Base-by-base conservation (phyloP, 164 flowering plant genomes). In the Aristolochia contorta region DNA sequence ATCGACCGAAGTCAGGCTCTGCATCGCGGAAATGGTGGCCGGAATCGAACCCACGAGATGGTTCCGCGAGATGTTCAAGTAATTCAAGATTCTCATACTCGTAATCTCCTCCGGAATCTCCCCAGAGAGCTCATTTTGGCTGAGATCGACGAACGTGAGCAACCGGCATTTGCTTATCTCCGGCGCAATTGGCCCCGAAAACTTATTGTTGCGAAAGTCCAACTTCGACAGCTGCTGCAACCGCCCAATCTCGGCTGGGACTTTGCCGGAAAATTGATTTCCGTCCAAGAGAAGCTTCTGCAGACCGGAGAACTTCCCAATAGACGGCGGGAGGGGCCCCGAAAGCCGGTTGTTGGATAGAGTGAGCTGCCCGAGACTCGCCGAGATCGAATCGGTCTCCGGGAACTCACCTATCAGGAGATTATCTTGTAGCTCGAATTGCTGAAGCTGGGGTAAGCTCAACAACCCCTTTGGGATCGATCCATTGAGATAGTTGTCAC, bases 261-360 rank as follows among this genome's bases (percentile, higher is more conserved):
- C 83, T 2, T 22, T 46, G 22, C 99, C 99, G 7, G 83, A 65
- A 66, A 94, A 91, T 62, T 56, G 68, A 70, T 94, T 94, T 14
- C 97, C 97, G 49, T 91, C 96, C 7, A 94, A 84, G 8, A 87
- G 76, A 8, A 94, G 80, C 83, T 94, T 91, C 75, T 94, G 96
- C 10, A 94, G 79, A 2, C 94, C 94, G 7, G 84, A 70, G 54
- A 91, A 94, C 63, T 83, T 81, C 1, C 97, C 97, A 56, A 94
- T 84, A 0, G 75, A 77, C 0, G 81, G 64, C 0, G 99, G 97
- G 24, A 94, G 72, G 0, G 79, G 23, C 12, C 99, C 99, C 0
- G 78, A 56, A 19, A 94, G 84, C 64, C 74, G 79, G 65, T 94
- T 94, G 63, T 94, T 88, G 0, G 99, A 94, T 3, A 94, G 74